phyloP scores from a whole-genome alignment of 2,329 filamentous ascomycete genomes.

The Penicillium sp. region DNA sequence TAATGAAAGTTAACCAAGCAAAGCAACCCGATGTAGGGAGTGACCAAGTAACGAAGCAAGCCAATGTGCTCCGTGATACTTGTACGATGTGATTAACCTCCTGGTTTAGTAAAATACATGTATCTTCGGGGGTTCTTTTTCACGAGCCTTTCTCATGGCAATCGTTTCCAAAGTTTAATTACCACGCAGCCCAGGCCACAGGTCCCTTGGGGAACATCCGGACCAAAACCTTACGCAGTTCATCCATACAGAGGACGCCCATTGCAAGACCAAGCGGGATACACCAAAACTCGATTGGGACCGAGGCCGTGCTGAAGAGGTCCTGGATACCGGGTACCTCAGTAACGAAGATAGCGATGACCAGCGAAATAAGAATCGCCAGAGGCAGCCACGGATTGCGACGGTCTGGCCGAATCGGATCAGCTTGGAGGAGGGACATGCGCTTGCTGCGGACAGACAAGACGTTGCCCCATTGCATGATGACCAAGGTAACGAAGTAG shows the following conservation, averaged over 20 bases:
- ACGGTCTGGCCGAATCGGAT: conserved; percentile 47
- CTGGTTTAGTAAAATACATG: not conserved
- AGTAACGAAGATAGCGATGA: conserved; percentile 55
- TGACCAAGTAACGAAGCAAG: not conserved
- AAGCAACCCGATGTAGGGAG: not conserved
- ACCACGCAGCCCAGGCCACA: conserved; percentile 53
- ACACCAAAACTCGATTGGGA: conserved; percentile 54
- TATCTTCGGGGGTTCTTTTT: not conserved
- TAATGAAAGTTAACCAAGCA: not conserved
- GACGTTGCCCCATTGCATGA: conserved; percentile 56
- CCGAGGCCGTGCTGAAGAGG: conserved; percentile 49
- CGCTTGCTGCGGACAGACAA: conserved; percentile 52
- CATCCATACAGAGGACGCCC: conserved; percentile 52
- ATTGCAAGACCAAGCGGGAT: conserved; percentile 52
- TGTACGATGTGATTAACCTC: not conserved
- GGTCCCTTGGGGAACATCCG: conserved; percentile 46
- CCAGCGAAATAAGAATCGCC: conserved; percentile 48
- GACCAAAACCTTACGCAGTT: conserved; percentile 52
- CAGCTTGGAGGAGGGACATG: conserved; percentile 52
- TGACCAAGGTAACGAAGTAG: conserved; percentile 55
- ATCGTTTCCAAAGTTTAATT: not conserved
- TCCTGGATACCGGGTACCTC: conserved; percentile 51
- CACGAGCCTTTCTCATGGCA: no score
- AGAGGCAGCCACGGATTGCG: conserved; percentile 52
- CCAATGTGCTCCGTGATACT: not conserved